These are phyloP conservation scores for Pinus albicaulis DNA, from an alignment of 75 land plant species.

Conservation along the genomic window DNA sequence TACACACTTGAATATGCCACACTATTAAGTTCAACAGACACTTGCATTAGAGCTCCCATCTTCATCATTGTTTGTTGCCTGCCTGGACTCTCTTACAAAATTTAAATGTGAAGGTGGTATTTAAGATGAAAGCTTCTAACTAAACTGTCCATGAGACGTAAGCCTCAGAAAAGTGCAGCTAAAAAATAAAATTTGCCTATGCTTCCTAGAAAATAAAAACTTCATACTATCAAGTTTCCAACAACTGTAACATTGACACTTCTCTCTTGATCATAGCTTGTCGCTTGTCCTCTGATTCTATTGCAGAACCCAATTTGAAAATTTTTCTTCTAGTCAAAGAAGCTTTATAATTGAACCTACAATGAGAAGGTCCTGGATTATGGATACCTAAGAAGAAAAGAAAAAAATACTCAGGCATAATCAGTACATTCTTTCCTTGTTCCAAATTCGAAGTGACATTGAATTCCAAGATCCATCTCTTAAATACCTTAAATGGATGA, in stretches of 20 bases:
- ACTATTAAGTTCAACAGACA: neutral
- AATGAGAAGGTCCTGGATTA: neutral
- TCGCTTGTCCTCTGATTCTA: neutral
- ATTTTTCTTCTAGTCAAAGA: neutral
- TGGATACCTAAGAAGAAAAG: neutral
- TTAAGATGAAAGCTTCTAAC: neutral
- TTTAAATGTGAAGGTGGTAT: neutral
- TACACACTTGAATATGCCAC: neutral
- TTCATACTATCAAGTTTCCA: neutral
- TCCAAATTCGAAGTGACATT: neutral
- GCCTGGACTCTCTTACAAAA: neutral
- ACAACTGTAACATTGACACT: neutral
- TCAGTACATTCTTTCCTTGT: neutral
- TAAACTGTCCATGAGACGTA: neutral
- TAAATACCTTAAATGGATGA: neutral
- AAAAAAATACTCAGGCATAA: neutral
- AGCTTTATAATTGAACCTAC: neutral
- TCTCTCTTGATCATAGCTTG: neutral
- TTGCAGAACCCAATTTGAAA: neutral
- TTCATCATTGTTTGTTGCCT: neutral
- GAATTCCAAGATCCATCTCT: too few species aligned
- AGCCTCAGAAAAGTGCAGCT: too few species aligned
- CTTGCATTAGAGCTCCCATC: neutral
- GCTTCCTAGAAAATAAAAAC: neutral
- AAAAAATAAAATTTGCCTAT: neutral